Base-by-base conservation (phyloP, 192 early-diverging fungal genomes). In the Linnemannia hyalina region DNA sequence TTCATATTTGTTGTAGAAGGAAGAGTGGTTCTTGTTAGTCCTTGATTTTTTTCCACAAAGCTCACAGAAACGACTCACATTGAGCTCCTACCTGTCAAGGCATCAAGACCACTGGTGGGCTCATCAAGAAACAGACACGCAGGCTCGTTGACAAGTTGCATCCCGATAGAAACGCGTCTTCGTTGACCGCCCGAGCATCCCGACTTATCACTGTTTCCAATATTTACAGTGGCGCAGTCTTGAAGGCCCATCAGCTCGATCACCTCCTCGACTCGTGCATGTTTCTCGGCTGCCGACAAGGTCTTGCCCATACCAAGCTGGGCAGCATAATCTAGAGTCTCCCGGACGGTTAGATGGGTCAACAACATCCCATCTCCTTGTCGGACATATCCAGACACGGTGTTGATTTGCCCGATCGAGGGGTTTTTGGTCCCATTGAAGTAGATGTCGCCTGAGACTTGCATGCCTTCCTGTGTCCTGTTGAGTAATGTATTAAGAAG, bases 161-260 rank as follows among this genome's bases (percentile, higher is more conserved):
- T 93, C 41, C 94, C 96, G 83, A 97, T 96, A 32, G 92, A 93
- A 4, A 97, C 95, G n/a, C 96, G 91, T 63, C 95, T 91, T 75
- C 94, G 92, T 77, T 97, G 94, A 40, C 96, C 95, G 22, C 95
- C 96, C 26, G 92, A 93, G 16, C 95, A 92, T 44, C 95, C 96
- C 32, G 93, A 90, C 40, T 72, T 80, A 1, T 88, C 86, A 23
- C 70, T 79, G 80, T 79, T 88, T 71, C 95, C 95, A 68, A 95
- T 89, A 82, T 85, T 85, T 23, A 91, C 93, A 76, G 95, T 88
- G 6, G 92, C 91, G 1, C 93, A 91, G 7, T 89, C 89, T 44
- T 82, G 85, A 8, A 97, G 90, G 3, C 96, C 95, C 15, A 97
- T 90, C 75, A 91, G 77, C 0, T 89, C 80, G 38, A 97, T 89